phyloP scores from a whole-genome alignment of 2,329 filamentous ascomycete genomes.

The Colletotrichum sp. region DNA sequence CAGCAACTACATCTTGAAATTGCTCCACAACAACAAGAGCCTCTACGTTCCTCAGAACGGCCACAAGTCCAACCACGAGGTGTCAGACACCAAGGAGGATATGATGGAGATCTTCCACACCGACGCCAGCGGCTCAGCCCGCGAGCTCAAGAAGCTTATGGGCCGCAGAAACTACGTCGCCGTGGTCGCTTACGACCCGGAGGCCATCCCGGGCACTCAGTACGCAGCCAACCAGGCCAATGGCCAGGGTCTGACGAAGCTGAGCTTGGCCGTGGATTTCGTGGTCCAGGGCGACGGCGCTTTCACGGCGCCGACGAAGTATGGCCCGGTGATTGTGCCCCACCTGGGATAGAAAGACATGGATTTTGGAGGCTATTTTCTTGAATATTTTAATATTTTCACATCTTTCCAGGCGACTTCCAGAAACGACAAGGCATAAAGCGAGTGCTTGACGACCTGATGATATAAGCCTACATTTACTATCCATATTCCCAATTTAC shows the following conservation, averaged over 20 bases:
- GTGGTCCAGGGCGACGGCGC: conserved; percentile 92
- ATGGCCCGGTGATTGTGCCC: conserved; percentile 94
- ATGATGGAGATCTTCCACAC: conserved; percentile 99
- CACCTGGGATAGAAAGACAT: conserved; percentile 64
- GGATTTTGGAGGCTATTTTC: neutral
- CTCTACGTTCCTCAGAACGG: conserved; percentile 93
- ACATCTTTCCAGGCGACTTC: neutral
- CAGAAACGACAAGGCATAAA: neutral
- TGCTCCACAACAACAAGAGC: conserved; percentile 93
- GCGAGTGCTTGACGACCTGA: conserved; percentile 10
- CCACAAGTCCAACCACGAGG: conserved; percentile 72
- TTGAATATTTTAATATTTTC: conserved; percentile 5
- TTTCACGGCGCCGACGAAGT: conserved; percentile 87
- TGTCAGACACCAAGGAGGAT: conserved; percentile 95
- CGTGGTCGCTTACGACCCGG: conserved; percentile 92
- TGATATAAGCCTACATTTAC: neutral
- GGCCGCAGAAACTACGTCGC: conserved; percentile 90
- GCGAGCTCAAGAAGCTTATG: conserved; percentile 93
- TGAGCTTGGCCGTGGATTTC: conserved; percentile 94
- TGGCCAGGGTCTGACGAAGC: conserved; percentile 59
- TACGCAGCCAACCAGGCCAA: conserved; percentile 34
- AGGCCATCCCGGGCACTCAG: conserved; percentile 56
- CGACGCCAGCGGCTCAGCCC: conserved; percentile 81
- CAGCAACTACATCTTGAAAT: conserved; percentile 83
- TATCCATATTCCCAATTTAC: neutral